Base-by-base conservation (phyloP, 1,284 basidiomycete species). In the Anthracocystis setariae region DNA sequence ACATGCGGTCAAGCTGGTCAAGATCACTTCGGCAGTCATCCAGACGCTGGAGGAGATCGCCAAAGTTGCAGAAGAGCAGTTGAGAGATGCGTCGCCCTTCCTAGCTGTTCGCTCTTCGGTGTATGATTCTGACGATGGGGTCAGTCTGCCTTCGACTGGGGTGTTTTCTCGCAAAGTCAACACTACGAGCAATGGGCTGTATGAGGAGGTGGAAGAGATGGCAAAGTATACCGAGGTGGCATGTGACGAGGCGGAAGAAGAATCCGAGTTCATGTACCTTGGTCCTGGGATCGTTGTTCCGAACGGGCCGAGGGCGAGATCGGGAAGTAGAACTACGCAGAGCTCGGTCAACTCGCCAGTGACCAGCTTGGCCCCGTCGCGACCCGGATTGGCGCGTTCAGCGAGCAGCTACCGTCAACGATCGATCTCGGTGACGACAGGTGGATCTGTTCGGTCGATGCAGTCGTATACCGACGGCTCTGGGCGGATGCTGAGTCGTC, bases 251-350 rank as follows among this genome's bases (percentile, higher is more conserved):
- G 32, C 56, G 20, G 63, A 70, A 18, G 72, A 56, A 46, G 64
- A 69, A 17, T 53, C 56, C 33, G 74, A 73, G 20, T 73, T 76
- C 49, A 76, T 79, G 73, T 79, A 72, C 40, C 61, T 76, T 13
- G 76, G 76, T 10, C 77, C 77, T 18, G 77, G 74, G 35, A 68
- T 78, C 15, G 71, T 66, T 13, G 77, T 77, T 32, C 76, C 76
- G 9, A 77, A 78, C 29, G 76, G 76, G 0, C 74, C 74, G 4
- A 47, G 74, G 3, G 51, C 69, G 3, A 37, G 64, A 24, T 64
- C 61, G 13, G 57, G 40, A 43, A 56, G 57, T 37, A 55, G 57
- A 12, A 39, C 71, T 5, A 57, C 60, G 0, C 18, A 46, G 17
- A 53, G 49, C 13, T 61, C 71, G 27, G 32, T 48, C 40, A 54